A percentile compares a stretch with the other conserved stretches of the same genome.
These are phyloP conservation scores for Tremella fuciformis DNA, from an alignment of 768 basidiomycete genomes.

Conservation along the genomic window DNA sequence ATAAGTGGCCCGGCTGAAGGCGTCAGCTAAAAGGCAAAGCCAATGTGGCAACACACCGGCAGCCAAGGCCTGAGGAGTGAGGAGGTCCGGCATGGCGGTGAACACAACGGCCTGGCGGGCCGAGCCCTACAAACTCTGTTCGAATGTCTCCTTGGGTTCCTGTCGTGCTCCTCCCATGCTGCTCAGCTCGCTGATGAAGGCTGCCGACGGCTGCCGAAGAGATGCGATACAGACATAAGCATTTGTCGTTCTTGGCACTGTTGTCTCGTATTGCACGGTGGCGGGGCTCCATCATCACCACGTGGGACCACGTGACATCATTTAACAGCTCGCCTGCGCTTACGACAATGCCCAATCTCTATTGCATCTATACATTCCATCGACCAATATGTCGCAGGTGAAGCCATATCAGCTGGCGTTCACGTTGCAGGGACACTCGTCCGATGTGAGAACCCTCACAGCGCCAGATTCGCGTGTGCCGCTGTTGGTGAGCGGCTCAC, in stretches of 20 bases:
- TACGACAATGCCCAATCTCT: slow-evolving; percentile 2
- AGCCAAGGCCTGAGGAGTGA: slow-evolving; percentile 41
- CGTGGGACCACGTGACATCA: neutral
- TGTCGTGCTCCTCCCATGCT: too few species aligned
- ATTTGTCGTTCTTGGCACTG: too few species aligned
- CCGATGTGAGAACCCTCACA: slow-evolving; percentile 75
- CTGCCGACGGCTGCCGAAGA: too few species aligned
- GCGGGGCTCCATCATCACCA: neutral
- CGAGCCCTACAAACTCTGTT: neutral
- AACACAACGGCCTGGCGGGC: neutral
- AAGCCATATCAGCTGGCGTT: slow-evolving; percentile 61
- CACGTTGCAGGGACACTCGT: slow-evolving; percentile 65
- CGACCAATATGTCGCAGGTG: neutral
- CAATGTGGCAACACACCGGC: slow-evolving; percentile 18
- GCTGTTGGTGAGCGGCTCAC: slow-evolving; percentile 76
- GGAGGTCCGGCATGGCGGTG: slow-evolving; percentile 35
- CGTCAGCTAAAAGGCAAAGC: neutral
- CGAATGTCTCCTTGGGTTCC: neutral
- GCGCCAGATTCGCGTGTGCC: slow-evolving; percentile 69
- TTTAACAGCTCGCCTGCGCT: neutral
- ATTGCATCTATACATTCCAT: neutral
- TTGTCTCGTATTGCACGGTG: too few species aligned
- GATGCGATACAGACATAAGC: too few species aligned
- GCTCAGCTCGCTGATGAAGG: too few species aligned
- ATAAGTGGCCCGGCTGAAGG: slow-evolving; percentile 45